phyloP scores from a whole-genome alignment of 179 eudicot species.

The Silene vulgaris region DNA sequence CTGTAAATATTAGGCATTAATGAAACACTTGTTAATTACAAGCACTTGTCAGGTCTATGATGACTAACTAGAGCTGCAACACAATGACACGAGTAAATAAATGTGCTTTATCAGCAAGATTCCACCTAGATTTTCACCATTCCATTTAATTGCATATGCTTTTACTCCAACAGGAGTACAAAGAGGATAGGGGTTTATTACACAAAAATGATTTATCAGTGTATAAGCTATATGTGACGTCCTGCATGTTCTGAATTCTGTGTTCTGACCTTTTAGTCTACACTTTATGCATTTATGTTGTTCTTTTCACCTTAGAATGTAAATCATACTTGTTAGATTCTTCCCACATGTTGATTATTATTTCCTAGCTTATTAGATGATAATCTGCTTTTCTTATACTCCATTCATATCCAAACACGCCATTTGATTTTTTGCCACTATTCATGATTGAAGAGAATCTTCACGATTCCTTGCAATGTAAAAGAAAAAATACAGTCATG shows the following conservation, averaged over 20 bases:
- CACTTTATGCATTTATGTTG: not conserved
- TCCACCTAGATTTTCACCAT: not conserved
- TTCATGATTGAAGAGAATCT: too few relatives aligned
- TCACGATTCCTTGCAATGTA: too few relatives aligned
- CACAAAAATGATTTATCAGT: not conserved
- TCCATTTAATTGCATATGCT: not conserved
- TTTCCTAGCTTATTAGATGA: not conserved
- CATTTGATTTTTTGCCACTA: too few relatives aligned
- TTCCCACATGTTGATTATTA: not conserved
- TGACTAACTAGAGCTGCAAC: not conserved
- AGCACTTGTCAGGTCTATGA: not conserved
- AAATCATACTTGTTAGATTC: not conserved
- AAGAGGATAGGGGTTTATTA: not conserved
- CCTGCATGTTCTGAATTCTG: not conserved
- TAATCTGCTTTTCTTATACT: not conserved
- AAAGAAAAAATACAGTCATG: too few relatives aligned
- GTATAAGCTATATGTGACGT: not conserved
- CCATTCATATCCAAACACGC: too few relatives aligned
- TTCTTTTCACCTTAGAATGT: not conserved
- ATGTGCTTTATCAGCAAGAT: not conserved
- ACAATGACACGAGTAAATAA: slow-evolving; percentile 1
- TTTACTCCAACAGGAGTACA: not conserved
- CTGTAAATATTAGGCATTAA: slow-evolving; percentile 35
- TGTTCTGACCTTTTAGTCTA: not conserved
- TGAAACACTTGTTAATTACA: slow-evolving; percentile 2